Conservation (phyloP, 2,329 filamentous ascomycete genomes). For the Plenodomus biglobosus region DNA sequence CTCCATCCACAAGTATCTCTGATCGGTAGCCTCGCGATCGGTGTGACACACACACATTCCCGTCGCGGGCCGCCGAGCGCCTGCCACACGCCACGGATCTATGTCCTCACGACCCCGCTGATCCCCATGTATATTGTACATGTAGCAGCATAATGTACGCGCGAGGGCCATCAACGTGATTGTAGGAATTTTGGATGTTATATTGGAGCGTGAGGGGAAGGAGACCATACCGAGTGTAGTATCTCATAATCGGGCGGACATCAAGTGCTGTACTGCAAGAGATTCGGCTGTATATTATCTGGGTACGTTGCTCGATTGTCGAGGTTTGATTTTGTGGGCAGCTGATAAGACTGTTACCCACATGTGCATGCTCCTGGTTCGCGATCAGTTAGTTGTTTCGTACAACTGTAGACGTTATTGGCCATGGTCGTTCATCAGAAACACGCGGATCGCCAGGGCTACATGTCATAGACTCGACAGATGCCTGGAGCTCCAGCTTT, state of each 20-base stretch:
- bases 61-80: constrained; percentile 13
- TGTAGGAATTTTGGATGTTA: no score
- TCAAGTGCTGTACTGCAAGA: no score
- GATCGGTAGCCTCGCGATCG: constrained; percentile 11
- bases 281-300: no score
- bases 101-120: constrained; percentile 7
- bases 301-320: no score
- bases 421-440: background rate
- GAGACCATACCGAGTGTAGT: no score
- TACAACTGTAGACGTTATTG: background rate
- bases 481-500: background rate
- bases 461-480: constrained; percentile 8
- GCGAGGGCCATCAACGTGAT: background rate
- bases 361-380: no score
- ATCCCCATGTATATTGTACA: background rate
- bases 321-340: no score
- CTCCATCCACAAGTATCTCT: background rate
- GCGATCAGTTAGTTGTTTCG: no score
- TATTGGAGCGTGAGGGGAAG: no score
- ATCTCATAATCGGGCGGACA: no score
- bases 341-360: no score
- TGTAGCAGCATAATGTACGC: constrained; percentile 1
- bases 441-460: background rate
- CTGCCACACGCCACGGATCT: constrained; percentile 4
- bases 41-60: constrained; percentile 13